Base-by-base conservation (phyloP, 768 basidiomycete species). In the Trichaptum fuscoviolaceum region DNA sequence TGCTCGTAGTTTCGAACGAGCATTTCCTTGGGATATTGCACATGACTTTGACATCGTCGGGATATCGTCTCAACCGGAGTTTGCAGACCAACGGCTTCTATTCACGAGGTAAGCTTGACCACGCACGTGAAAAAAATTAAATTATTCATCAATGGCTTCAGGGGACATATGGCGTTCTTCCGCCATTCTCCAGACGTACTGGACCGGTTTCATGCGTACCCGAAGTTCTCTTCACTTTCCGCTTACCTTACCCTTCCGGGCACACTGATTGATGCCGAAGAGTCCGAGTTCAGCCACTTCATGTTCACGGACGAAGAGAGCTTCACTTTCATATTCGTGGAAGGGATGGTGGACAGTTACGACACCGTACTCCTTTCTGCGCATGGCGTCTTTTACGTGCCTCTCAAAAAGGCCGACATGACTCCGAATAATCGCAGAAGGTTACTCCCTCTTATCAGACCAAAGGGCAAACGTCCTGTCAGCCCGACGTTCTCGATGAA, bases 161-260 rank as follows among this genome's bases (percentile, higher is more conserved):
- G 59, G 15, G 59, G 59, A 12, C 59, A 61, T 61, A 61, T 61
- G 59, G 59, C 59, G 30, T 61, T 61, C 23, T 61, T 61, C 59
- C 59, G 59, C 24, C 59, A 61, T 34, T 61, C 59, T 2, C 59
- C 59, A 17, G 59, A 61, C 15, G 59, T 61, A 20, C 30, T 61
- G 30, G 59, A 61, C 59, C 24, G 30, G 2, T 61, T 61, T 25
- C 59, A 61, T 18, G 24, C 6, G 23, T 61, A 61, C 23, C 59
- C 59, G 30, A 61, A 25, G 30, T 61, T 25, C 59, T 25, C 59
- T 25, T 61, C 59, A 17, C 59, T 61, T 12, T 25, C 25, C 15
- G 25, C 24, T 61, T 61, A 25, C 23, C 59, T 61, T 61, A 25
- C 30, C 23, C 30, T 34, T 61, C 25, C 24, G 25, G 30, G 59